A percentile compares a stretch with the other conserved stretches of the same genome.
phyloP scores from a whole-genome alignment of 2,329 filamentous ascomycete genomes.

The Trichoderma brevicompactum region DNA sequence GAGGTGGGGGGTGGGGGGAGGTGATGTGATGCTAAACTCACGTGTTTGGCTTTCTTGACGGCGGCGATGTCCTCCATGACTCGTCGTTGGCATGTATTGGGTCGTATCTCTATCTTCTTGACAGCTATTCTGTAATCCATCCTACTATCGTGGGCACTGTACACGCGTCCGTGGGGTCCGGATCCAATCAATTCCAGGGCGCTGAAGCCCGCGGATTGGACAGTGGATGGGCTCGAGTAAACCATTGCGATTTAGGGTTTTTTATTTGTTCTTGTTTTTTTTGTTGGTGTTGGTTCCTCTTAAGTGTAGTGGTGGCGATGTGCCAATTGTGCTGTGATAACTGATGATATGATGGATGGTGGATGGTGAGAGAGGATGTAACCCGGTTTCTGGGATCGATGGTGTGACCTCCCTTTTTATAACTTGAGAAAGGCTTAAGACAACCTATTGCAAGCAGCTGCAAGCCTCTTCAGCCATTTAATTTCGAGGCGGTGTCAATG shows the following conservation, averaged over 20 bases:
- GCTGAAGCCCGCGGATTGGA: neutral
- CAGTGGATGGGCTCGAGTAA: no score
- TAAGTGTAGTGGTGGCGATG: no score
- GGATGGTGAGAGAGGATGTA: neutral
- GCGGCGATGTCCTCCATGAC: neutral
- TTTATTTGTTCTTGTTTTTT: neutral
- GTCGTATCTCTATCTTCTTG: neutral
- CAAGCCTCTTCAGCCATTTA: neutral
- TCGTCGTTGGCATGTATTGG: neutral
- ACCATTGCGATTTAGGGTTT: neutral
- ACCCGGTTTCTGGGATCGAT: neutral
- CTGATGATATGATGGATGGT: no score
- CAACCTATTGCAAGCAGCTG: neutral
- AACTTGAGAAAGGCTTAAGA: neutral
- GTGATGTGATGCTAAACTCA: neutral
- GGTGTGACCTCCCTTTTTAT: neutral
- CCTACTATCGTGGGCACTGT: neutral
- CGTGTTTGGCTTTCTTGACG: neutral
- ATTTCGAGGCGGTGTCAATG: neutral
- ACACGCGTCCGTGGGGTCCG: neutral
- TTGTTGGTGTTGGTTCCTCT: no score
- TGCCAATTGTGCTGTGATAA: no score
- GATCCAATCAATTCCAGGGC: neutral
- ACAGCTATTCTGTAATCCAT: neutral
- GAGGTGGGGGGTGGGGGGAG: no score